A percentile compares a stretch with the other conserved stretches of the same genome.
Conservation (phyloP, 805 yeast species). For the Limtongia smithiae region DNA sequence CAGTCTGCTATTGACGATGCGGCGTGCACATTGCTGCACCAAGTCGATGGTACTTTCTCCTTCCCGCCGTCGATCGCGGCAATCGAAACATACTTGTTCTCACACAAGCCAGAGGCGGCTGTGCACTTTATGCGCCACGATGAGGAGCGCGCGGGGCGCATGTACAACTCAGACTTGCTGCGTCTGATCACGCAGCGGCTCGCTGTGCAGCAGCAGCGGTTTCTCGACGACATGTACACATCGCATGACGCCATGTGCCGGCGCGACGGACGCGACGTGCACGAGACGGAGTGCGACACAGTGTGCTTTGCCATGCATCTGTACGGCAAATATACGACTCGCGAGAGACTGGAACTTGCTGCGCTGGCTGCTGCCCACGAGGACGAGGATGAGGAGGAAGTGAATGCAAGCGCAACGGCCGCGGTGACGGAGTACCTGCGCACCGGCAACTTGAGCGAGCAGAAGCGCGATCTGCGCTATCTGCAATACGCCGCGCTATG, state of each 20-base stretch:
- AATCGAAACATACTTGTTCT: constrained; percentile 3
- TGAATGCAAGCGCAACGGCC: background rate
- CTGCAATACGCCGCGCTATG: constrained; percentile 23
- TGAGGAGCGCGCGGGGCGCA: background rate
- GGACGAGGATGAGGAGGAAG: constrained; percentile 4
- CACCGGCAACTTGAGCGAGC: background rate
- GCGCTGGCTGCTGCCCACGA: background rate
- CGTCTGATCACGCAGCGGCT: constrained; percentile 14
- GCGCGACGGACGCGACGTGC: background rate
- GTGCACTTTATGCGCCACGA: background rate
- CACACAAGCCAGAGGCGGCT: background rate
- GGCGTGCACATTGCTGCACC: constrained; percentile 12
- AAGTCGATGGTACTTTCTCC: constrained; percentile 18
- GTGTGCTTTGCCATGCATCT: constrained; percentile 17
- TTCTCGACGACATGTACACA: constrained; percentile 16
- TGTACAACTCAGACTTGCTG: constrained; percentile 12
- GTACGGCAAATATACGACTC: constrained; percentile 5
- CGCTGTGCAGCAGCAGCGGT: constrained; percentile 14
- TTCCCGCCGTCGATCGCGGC: constrained; percentile 22
- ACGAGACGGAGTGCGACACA: constrained; percentile 13
- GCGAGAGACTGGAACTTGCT: constrained; percentile 3
- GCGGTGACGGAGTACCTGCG: background rate
- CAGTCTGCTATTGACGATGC: constrained; percentile 8
- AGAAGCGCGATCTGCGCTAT: constrained; percentile 5
- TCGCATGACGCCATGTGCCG: constrained; percentile 4